Evolutionary conservation across 768 basidiomycete species (phyloP).

Genomic region (Dentipellis sp.): DNA sequence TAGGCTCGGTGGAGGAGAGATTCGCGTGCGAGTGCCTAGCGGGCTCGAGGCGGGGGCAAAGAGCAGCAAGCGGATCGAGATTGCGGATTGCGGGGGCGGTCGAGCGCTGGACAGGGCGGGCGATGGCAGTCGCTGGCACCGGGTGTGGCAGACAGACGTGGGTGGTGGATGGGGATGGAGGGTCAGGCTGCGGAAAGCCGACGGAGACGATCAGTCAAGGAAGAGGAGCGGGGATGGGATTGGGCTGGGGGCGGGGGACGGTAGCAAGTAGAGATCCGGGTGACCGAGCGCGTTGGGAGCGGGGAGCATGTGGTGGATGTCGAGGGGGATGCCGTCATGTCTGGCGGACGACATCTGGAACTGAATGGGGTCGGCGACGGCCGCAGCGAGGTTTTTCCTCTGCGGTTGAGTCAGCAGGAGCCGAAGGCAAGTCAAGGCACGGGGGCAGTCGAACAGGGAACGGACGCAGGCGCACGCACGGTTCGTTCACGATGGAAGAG

Average conservation of each 20-base stretch:
- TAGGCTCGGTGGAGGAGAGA: too few species aligned
- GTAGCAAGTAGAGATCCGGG: not conserved
- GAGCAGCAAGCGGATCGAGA: too few species aligned
- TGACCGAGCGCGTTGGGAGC: not conserved
- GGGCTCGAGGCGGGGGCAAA: too few species aligned
- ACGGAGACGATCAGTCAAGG: not conserved
- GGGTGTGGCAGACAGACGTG: too few species aligned
- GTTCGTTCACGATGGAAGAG: not conserved
- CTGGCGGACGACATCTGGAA: not conserved
- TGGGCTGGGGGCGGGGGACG: not conserved
- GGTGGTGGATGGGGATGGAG: not conserved
- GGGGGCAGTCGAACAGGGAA: not conserved
- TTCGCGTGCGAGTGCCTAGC: too few species aligned
- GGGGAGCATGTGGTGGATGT: not conserved
- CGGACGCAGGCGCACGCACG: not conserved
- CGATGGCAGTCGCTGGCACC: too few species aligned
- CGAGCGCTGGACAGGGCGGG: too few species aligned
- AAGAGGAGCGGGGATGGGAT: not conserved
- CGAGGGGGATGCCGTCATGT: not conserved
- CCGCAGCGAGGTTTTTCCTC: not conserved
- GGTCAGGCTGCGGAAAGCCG: not conserved
- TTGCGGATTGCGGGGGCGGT: too few species aligned
- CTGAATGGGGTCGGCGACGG: not conserved
- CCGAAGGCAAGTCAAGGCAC: not conserved
- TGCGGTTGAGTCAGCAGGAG: not conserved